Conservation (phyloP, 1,284 basidiomycete genomes). For the Ustilago trichophora region DNA sequence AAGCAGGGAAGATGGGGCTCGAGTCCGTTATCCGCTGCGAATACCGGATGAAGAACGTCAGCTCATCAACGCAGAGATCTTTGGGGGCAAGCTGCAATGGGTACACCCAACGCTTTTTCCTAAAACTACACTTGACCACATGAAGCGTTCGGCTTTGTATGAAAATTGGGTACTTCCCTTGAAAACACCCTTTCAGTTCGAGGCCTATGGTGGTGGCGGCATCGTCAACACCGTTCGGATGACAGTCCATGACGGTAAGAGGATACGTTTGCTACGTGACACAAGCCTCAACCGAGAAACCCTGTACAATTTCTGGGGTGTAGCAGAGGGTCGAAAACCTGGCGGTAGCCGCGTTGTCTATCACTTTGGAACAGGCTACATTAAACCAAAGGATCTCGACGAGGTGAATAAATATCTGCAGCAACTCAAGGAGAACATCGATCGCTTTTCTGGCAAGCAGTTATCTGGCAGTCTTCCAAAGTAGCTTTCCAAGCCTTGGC, state of each 20-base stretch:
- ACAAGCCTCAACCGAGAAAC: neutral
- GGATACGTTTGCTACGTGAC: neutral
- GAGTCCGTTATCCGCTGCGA: neutral
- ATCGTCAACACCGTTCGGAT: neutral
- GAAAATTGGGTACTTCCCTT: neutral
- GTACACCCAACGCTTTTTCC: neutral
- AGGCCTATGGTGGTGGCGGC: neutral
- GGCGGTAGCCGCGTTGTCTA: neutral
- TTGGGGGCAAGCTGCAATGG: slow-evolving; percentile 2
- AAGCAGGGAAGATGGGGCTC: too few species aligned
- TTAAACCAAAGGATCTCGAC: neutral
- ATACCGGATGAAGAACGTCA: neutral
- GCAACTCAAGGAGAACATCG: too few species aligned
- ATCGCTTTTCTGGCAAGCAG: too few species aligned
- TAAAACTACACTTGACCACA: neutral
- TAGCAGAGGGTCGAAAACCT: neutral
- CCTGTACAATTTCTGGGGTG: slow-evolving; percentile 1
- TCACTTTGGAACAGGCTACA: neutral
- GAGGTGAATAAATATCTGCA: neutral
- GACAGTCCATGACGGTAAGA: neutral
- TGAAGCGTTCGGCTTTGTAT: neutral
- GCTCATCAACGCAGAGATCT: neutral
- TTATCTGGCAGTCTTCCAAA: too few species aligned
- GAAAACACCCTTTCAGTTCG: neutral
- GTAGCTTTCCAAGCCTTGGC: too few species aligned